Base-by-base conservation (phyloP, 2,329 filamentous ascomycete species). In the Aureobasidium sp. region DNA sequence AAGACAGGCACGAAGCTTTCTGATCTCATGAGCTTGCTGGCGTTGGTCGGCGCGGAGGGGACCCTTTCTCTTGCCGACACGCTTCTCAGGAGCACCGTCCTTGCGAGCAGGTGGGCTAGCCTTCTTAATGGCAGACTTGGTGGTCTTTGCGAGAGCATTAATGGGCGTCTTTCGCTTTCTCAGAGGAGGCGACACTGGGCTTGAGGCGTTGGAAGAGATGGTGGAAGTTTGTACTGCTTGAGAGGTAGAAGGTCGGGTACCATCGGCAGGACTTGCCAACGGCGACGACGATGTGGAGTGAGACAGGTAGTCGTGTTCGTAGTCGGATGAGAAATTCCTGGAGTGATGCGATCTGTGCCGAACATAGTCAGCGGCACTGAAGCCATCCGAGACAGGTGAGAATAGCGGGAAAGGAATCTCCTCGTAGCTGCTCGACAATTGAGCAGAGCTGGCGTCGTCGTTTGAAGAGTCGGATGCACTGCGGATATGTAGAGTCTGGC, bases 21-120 rank as follows among this genome's bases (percentile, higher is more conserved):
- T 86, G 72, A 97, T 97, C 76, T 97, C 93, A 69, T 92, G 94
- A 27, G 93, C 93, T 75, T 96, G 93, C 77, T 96, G 95, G 67
- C 93, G 84, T 79, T 96, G 93, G 74, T 97, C 93, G 11, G 92
- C 91, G 69, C 91, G 82, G 67, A 97, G 83, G 62, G 93, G 93
- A 37, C 93, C 93, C 73, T 89, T 89, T 76, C 93, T 85, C 70
- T 90, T 86, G 51, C 93, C 93, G 63, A 96, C 89, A 74, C 92
- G 92, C 83, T 96, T 97, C 81, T 96, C 93, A 40, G 81, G 81
- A 4, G 71, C 69, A 13, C 83, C 83, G 66, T 95, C 90, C 75
- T 88, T 91, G 79, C 93, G 95, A 68, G 84, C 86, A 68, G 84
- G 86, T 62, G 82, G 69, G 55, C 71, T 70, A 71, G 80, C 74